These are phyloP conservation scores for Pseudopithomyces chartarum DNA, from an alignment of 2,329 filamentous ascomycete species.

Conservation along the genomic window DNA sequence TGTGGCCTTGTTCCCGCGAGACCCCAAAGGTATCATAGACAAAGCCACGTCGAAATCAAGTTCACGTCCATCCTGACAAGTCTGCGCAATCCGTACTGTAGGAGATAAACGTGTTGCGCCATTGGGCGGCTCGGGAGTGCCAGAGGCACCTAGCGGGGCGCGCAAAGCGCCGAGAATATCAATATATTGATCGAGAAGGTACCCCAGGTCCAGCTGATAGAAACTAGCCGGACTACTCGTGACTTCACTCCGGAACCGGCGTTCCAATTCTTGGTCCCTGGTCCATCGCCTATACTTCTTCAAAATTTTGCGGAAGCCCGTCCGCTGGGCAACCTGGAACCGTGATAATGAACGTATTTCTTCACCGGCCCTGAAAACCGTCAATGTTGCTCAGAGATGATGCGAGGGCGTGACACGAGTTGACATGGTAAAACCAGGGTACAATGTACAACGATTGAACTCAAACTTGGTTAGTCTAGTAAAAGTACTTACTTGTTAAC, in stretches of 20 bases:
- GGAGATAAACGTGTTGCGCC: constrained; percentile 24
- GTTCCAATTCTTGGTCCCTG: constrained; percentile 67
- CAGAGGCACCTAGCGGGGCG: constrained; percentile 47
- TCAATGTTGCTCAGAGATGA: constrained; percentile 17
- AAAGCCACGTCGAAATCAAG: constrained; percentile 57
- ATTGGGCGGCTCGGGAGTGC: constrained; percentile 17
- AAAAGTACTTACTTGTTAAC: constrained; percentile 47
- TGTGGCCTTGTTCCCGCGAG: constrained; percentile 51
- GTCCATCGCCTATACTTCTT: constrained; percentile 94
- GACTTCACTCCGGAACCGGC: constrained; percentile 70
- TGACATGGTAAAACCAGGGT: no score
- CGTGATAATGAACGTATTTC: constrained; percentile 73
- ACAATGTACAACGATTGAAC: no score
- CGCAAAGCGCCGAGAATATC: constrained; percentile 52
- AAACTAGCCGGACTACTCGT: constrained; percentile 72
- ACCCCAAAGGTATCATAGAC: constrained; percentile 53
- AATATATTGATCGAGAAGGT: constrained; percentile 56
- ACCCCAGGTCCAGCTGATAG: constrained; percentile 67
- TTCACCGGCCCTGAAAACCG: constrained; percentile 62
- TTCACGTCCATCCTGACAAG: constrained; percentile 47
- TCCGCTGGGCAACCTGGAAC: constrained; percentile 74
- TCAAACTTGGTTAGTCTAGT: no score
- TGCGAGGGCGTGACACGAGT: neutral
- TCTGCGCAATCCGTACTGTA: constrained; percentile 45
- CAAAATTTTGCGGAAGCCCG: constrained; percentile 79